These are phyloP conservation scores for Aleurites moluccanus DNA, from an alignment of 441 rosid genomes.

Conservation along the genomic window DNA sequence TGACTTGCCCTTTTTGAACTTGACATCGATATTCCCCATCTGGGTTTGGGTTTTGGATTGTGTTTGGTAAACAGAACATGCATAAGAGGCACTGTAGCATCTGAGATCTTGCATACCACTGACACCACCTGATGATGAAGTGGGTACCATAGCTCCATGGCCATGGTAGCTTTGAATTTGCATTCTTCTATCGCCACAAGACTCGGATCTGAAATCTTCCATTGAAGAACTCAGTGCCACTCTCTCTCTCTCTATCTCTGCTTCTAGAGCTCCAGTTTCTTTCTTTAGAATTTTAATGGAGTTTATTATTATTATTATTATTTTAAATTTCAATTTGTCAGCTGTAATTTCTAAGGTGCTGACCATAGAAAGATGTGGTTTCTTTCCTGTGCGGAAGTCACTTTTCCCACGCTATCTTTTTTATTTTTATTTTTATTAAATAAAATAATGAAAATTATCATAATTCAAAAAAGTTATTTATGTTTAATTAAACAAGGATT, in stretches of 20 bases:
- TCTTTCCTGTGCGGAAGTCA: background rate
- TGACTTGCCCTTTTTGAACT: slow-evolving; percentile 53
- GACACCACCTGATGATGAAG: slow-evolving; percentile 21
- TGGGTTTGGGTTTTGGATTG: slow-evolving; percentile 39
- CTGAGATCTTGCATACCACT: slow-evolving; percentile 60
- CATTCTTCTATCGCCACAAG: slow-evolving; percentile 36
- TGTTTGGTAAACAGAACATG: slow-evolving; percentile 33
- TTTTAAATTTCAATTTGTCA: background rate
- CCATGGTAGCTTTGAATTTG: slow-evolving; percentile 30
- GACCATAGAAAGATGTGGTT: background rate
- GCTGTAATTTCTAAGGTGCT: background rate
- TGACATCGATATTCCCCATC: slow-evolving; percentile 26
- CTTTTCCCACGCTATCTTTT: background rate
- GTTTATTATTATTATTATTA: background rate
- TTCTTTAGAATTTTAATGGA: background rate
- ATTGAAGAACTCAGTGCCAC: background rate
- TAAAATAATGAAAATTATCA: too few species aligned
- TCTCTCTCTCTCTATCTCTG: background rate
- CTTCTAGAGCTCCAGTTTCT: background rate
- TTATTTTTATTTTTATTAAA: background rate
- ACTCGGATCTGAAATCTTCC: slow-evolving; percentile 58
- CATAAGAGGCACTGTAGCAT: slow-evolving; percentile 60
- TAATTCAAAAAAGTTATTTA: too few species aligned
- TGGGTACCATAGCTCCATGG: slow-evolving; percentile 12
- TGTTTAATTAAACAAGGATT: too few species aligned